Evolutionary conservation across 306 rosid species (phyloP), one percentile per base, ranked within the genome.

Genomic region (Betula pendula): DNA sequence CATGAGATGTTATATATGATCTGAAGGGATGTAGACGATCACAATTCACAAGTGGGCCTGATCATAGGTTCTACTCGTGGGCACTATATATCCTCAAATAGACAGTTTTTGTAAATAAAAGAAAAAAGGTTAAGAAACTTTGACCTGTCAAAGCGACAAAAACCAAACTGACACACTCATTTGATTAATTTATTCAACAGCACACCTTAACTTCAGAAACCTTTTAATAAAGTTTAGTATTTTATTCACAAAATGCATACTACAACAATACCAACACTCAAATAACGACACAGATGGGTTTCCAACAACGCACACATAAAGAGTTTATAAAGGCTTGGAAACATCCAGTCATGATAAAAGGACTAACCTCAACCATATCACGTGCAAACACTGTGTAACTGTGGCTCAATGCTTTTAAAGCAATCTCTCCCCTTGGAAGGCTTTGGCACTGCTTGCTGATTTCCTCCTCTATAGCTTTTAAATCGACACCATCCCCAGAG

Each of bases 391-490:
- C 99, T 42, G 90, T 86, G 86, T 87, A 95, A 84, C 97, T 95
- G 82, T 92, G 99, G 90, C 88, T 78, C 75, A 95, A 85, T 48
- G 99, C 97, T 81, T 95, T 90, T 58, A 89, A 81, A 71, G 98
- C 98, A 83, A 89, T 84, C 80, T 86, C 91, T 60, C 96, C 98
- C 81, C 98, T 95, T 59, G 97, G 97, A 81, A 95, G 97, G 83
- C 92, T 90, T 50, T 89, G 75, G 72, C 99, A 95, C 83, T 95
- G 99, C 82, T 89, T 85, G 78, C 80, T 87, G 70, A 95, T 81
- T 78, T 95, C 97, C 75, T 92, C 92, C 79, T 92, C 91, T 80
- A 95, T 92, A 15, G 89, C 96, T 52, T 86, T 86, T 67, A 87
- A 45, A 87, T 95, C 88, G 63, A 86, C 97, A 83, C 86, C 96